Conservation (phyloP, 352 stramenopile species). For the Phytophthora litchii region DNA sequence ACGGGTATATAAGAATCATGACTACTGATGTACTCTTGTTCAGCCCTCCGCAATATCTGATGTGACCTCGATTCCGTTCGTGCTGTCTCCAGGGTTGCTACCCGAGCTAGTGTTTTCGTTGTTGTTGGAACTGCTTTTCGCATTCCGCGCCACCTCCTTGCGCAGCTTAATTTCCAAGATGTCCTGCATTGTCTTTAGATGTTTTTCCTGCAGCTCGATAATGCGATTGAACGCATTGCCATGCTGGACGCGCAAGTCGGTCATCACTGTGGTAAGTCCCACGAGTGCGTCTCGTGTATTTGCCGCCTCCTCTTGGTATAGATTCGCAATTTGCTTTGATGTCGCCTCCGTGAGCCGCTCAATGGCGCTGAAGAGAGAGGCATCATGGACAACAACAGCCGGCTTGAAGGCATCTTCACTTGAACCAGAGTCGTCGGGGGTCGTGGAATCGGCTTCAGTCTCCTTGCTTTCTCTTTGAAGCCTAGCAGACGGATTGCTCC, state of each 20-base stretch:
- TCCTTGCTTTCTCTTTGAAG: slow-evolving; percentile 36
- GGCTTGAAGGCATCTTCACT: slow-evolving; percentile 50
- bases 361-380: slow-evolving; percentile 61
- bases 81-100: slow-evolving; percentile 4
- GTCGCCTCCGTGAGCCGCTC: slow-evolving; percentile 67
- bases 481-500: slow-evolving; percentile 7
- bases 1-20: slow-evolving; percentile 2
- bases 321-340: slow-evolving; percentile 54
- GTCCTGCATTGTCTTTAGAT: slow-evolving; percentile 67
- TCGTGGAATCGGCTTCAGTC: slow-evolving; percentile 54
- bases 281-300: slow-evolving; percentile 34
- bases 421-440: slow-evolving; percentile 52
- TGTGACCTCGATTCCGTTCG: slow-evolving; percentile 1
- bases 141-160: slow-evolving; percentile 31
- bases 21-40: slow-evolving; percentile 1
- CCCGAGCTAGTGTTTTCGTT: slow-evolving; percentile 11
- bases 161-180: slow-evolving; percentile 62
- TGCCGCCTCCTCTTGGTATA: slow-evolving; percentile 39
- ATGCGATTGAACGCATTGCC: slow-evolving; percentile 47
- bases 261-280: slow-evolving; percentile 54
- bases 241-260: slow-evolving; percentile 60
- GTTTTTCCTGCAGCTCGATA: slow-evolving; percentile 71
- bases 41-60: slow-evolving; percentile 5
- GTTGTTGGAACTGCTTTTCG: slow-evolving; percentile 11
- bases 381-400: slow-evolving; percentile 59